Evolutionary conservation across 495 filamentous ascomycete genomes (phyloP), one percentile per base, ranked within the genome.

Genomic region (Acidiella bohemica): DNA sequence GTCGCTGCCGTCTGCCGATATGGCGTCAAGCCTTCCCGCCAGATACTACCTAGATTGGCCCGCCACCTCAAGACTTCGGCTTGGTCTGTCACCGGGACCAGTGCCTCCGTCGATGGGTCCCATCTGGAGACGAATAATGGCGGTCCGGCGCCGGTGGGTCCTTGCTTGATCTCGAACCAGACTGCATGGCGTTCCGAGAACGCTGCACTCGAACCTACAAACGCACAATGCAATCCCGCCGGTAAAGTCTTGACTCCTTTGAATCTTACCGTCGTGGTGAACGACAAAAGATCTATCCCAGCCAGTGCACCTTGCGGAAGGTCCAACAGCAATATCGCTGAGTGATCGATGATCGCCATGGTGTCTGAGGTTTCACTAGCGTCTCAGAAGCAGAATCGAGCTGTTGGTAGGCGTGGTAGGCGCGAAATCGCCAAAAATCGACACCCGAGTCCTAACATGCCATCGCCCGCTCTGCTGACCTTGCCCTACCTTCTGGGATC

Each of bases 191-290:
- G 67, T 11, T 77, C 54, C 4, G 74, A 74, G 5, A 64, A 49
- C 0, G 65, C 63, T 17, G 54, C 56, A 13, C 55, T 56, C 12
- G 65, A 59, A 1, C 67, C 59, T 11, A 67, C 65, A 42, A 73
- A 71, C 5, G 76, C 63, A 42, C 76, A 66, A 49, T 81, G 77
- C 22, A 62, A 57, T 4, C 76, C 75, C 0, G 67, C 54, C 1
- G 77, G 71, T 10, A 81, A 49, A 30, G 73, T 62, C 22, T 70
- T 68, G 43, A 81, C 64, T n/a, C 77, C 77, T 7, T 55, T 59
- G 53, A 72, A 74, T n/a, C 55, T 51, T n/a, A 55, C 52, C 5
- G 58, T 57, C 16, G 61, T 62, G 1, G 61, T 65, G 48, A 65
- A 65, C 4, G 60, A 59, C 35, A 65, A 57, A 0, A 65, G 50